Evolutionary conservation across 257 asterid species (phyloP).

Genomic region (Capsicum rhomboideum): DNA sequence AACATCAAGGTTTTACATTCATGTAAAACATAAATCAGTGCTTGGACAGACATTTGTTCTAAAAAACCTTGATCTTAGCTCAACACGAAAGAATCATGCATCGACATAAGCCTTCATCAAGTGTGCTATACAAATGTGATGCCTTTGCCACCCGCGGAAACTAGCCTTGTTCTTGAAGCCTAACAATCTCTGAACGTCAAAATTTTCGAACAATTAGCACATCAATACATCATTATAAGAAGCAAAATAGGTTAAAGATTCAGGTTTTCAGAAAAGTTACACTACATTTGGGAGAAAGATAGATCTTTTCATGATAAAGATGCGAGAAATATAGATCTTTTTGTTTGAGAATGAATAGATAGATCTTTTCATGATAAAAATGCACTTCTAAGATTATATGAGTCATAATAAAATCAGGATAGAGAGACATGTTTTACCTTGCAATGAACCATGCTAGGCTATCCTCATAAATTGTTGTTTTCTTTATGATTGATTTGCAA

Average conservation of each 20-base stretch:
- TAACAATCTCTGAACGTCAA: neutral
- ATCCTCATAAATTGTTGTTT: constrained; percentile 8
- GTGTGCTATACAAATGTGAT: neutral
- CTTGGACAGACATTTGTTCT: neutral
- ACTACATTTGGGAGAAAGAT: neutral
- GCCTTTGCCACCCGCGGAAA: neutral
- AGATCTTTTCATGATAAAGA: neutral
- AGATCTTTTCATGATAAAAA: too few species aligned
- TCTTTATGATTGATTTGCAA: constrained; percentile 23
- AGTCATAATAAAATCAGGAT: neutral
- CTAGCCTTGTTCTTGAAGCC: neutral
- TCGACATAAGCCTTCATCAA: neutral
- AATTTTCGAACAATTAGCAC: neutral
- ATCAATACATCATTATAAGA: neutral
- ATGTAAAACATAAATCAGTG: neutral
- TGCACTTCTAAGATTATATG: neutral
- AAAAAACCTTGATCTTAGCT: neutral
- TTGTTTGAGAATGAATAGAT: too few species aligned
- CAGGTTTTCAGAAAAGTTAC: neutral
- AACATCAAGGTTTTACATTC: neutral
- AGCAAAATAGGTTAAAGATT: neutral
- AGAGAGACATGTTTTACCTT: neutral
- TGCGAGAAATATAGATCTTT: too few species aligned
- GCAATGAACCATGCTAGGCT: neutral
- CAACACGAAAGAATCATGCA: neutral